Conservation (phyloP, 1,284 basidiomycete species). For the Heliocybe sulcata region DNA sequence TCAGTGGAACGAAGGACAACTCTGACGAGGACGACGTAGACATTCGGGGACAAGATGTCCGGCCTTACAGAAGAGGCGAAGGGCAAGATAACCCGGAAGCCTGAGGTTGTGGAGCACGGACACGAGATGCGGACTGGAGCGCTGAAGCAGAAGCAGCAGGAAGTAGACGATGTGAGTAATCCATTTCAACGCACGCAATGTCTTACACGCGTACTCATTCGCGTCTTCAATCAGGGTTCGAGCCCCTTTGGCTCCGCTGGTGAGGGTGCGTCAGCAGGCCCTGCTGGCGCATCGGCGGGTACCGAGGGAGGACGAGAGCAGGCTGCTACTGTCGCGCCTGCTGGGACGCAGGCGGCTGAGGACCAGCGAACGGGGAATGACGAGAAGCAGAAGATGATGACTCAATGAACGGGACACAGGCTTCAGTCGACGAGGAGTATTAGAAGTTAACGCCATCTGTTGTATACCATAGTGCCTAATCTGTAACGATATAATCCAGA, state of each 20-base stretch:
- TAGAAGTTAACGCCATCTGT: too few species aligned
- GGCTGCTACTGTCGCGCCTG: neutral
- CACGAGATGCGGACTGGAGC: slow-evolving; percentile 1
- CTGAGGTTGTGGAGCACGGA: slow-evolving; percentile 6
- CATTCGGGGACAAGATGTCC: slow-evolving; percentile 7
- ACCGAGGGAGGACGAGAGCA: neutral
- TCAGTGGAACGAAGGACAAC: neutral
- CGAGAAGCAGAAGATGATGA: neutral
- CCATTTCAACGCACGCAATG: too few species aligned
- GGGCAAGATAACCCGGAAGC: slow-evolving; percentile 7
- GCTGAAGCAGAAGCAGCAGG: slow-evolving; percentile 2
- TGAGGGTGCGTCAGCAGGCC: neutral
- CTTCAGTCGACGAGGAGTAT: neutral
- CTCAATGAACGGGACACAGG: neutral
- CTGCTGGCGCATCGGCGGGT: neutral
- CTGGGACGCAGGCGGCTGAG: neutral
- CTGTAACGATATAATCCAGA: too few species aligned
- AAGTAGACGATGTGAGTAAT: neutral
- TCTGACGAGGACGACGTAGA: slow-evolving; percentile 1
- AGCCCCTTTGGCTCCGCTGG: too few species aligned
- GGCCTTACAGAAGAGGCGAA: slow-evolving; percentile 8
- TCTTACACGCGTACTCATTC: too few species aligned
- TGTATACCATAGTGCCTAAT: too few species aligned
- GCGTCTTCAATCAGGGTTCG: too few species aligned
- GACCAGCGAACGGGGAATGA: neutral